Evolutionary conservation across 1,139 yeast genomes (phyloP), one percentile per base, ranked within the genome.

Genomic region (Hansenula sp.): DNA sequence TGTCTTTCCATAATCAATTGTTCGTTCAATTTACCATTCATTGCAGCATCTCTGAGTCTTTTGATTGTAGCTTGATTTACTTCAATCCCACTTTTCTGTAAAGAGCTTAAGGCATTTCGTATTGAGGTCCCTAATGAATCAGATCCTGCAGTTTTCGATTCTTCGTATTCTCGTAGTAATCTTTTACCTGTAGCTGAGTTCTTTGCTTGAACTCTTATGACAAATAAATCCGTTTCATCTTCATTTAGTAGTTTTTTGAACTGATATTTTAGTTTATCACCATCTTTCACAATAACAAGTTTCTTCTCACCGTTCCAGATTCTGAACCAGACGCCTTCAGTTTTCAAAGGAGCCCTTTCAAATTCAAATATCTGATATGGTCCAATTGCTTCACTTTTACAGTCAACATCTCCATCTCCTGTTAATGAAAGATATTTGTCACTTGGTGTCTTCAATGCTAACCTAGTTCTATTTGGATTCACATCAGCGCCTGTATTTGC

Each of bases 1-100:
- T 66, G 64, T 32, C 67, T 60, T 24, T 68, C 46, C 20, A 65
- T 63, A n/a, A 71, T 55, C 29, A 70, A 38, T 33, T 66, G 70
- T 46, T 71, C 75, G 42, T 69, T 65, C 18, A 71, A 40, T 17
- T 55, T 56, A 2, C 76, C 75, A 2, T 57, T 58, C 27, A 40
- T 34, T 30, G 61, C 53, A 1, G 75, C 73, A 7, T 40, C 39
- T 36, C 57, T 62, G 10, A 71, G 43, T 21, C 50, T 45, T 20
- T 49, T 46, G 6, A 67, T 44, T 19, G 61, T 52, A 2, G 54
- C 47, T 24, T 55, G 51, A 10, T 53, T 58, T 12, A 69, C 53
- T 27, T 55, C 49, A 22, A 66, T 43, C 2, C 70, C 73, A 3
- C 50, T 8, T 19, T 39, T 41, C 9, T 34, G 26, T 34, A 49